A percentile compares a stretch with the other conserved stretches of the same genome.
Evolutionary conservation across 176 grass and related monocot genomes (phyloP).

Genomic region (Carex parvula): DNA sequence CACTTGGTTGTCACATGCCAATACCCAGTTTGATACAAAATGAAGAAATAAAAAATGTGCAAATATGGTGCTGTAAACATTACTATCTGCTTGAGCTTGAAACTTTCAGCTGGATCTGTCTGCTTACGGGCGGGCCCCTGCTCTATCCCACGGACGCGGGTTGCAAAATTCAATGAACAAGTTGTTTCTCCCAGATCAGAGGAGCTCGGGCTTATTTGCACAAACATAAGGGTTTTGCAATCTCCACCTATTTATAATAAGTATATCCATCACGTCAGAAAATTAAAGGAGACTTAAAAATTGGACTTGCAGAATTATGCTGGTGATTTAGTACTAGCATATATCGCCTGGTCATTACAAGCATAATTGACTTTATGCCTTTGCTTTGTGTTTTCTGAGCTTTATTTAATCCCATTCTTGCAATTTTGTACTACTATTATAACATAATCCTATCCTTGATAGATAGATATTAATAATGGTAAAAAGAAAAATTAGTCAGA

Average conservation of each 20-base stretch:
- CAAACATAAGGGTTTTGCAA: constrained; percentile 99
- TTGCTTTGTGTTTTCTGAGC: neutral
- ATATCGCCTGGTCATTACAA: neutral
- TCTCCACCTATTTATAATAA: constrained; percentile 61
- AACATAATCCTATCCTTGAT: neutral
- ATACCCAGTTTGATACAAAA: neutral
- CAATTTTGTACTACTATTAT: neutral
- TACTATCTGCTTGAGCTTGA: constrained; percentile 95
- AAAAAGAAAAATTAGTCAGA: neutral
- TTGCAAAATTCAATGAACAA: constrained; percentile 86
- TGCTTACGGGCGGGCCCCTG: constrained; percentile 81
- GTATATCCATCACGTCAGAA: neutral
- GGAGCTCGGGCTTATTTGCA: constrained; percentile 91
- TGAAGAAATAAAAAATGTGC: constrained; percentile 13
- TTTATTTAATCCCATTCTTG: neutral
- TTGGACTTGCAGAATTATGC: neutral
- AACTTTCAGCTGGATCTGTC: constrained; percentile 71
- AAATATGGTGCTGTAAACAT: constrained; percentile 1
- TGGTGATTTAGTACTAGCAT: neutral
- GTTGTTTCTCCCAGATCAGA: constrained; percentile 79
- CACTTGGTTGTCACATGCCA: neutral
- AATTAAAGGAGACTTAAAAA: neutral
- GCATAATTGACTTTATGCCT: neutral
- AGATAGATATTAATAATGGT: neutral
- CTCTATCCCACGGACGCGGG: constrained; percentile 78